Percentiles rank a stretch among this genome's conserved stretches.
Conservation (phyloP, 1,284 basidiomycete species). For the Exobasidium rhododendri region DNA sequence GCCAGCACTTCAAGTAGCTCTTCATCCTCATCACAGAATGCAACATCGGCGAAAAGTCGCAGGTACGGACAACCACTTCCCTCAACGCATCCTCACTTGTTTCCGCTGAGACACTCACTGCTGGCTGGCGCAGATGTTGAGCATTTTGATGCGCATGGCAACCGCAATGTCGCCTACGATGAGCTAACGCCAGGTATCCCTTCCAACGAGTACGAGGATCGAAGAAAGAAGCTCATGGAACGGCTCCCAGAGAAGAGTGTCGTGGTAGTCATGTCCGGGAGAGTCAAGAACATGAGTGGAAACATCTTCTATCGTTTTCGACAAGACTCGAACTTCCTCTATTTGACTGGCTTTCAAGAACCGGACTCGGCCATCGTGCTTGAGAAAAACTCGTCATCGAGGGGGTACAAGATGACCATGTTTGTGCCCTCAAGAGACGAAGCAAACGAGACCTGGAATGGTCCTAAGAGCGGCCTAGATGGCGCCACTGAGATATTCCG, state of each 20-base stretch:
- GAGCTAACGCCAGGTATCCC: constrained; percentile 85
- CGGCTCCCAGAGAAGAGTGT: constrained; percentile 71
- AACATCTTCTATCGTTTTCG: constrained; percentile 75
- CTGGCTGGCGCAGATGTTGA: constrained; percentile 19
- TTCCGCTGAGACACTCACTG: constrained; percentile 56
- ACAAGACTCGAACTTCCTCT: constrained; percentile 60
- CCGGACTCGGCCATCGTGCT: constrained; percentile 78
- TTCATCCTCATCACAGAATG: background rate
- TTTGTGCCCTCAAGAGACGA: constrained; percentile 74
- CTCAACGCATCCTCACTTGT: constrained; percentile 73
- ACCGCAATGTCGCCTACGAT: constrained; percentile 31
- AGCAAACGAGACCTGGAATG: constrained; percentile 86
- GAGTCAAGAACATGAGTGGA: constrained; percentile 72
- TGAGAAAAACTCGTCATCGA: constrained; percentile 56
- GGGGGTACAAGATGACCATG: constrained; percentile 82
- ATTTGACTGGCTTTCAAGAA: constrained; percentile 74
- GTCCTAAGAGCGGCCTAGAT: constrained; percentile 62
- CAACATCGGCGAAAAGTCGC: background rate
- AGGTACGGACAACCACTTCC: constrained; percentile 69
- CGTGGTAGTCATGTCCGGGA: constrained; percentile 75
- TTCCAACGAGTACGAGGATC: constrained; percentile 74
- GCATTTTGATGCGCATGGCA: constrained; percentile 3
- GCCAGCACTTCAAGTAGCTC: background rate
- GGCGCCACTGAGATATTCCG: constrained; percentile 49
- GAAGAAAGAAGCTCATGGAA: constrained; percentile 72